A percentile compares a stretch with the other conserved stretches of the same genome.
Conservation (phyloP, 1,284 basidiomycete species). For the Peniophora sp. region DNA sequence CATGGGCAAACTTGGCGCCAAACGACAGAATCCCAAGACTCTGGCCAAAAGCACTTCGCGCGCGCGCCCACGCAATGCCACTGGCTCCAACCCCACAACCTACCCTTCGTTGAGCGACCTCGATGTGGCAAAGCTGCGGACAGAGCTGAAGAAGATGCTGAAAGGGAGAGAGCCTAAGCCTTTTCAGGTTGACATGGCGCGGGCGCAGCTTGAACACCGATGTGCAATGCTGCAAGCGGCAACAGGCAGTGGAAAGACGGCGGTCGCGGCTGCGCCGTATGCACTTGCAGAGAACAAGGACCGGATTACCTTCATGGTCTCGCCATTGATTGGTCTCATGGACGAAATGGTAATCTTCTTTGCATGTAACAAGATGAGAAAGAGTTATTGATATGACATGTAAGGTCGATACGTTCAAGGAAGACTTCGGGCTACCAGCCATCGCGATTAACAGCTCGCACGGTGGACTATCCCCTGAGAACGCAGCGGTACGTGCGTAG, state of each 20-base stretch:
- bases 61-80: too few relatives aligned
- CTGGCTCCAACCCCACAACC: too few relatives aligned
- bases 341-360: slow-evolving; percentile 27
- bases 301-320: slow-evolving; percentile 25
- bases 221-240: slow-evolving; percentile 13
- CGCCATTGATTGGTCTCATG: slow-evolving; percentile 28
- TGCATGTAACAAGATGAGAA: neutral
- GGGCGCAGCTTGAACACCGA: slow-evolving; percentile 8
- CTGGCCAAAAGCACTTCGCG: too few relatives aligned
- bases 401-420: slow-evolving; percentile 19
- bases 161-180: slow-evolving; percentile 8
- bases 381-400: too few relatives aligned
- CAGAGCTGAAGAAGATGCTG: too few relatives aligned
- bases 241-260: slow-evolving; percentile 12
- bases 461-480: neutral
- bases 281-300: slow-evolving; percentile 9
- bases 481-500: neutral
- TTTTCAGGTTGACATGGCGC: slow-evolving; percentile 13
- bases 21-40: too few relatives aligned
- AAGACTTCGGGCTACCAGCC: slow-evolving; percentile 13
- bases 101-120: too few relatives aligned
- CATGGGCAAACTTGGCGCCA: too few relatives aligned
- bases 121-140: too few relatives aligned
- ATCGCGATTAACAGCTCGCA: slow-evolving; percentile 15
- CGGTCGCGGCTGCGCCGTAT: slow-evolving; percentile 11